phyloP scores from a whole-genome alignment of 148 eudicot genomes.

The Oxyria digyna region DNA sequence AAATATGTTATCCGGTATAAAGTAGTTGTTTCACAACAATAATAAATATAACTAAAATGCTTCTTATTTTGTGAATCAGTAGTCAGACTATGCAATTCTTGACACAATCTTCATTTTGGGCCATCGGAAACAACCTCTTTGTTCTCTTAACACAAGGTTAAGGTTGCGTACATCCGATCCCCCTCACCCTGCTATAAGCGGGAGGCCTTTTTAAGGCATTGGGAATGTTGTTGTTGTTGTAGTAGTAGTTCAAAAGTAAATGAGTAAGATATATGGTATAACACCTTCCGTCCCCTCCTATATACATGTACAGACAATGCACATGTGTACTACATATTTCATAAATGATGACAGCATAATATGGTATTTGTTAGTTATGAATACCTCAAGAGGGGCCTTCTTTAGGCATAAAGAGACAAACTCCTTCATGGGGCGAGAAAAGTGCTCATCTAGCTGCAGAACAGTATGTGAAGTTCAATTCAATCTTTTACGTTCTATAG shows the following conservation, averaged over 20 bases:
- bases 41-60: background rate
- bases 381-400: slow-evolving; percentile 78
- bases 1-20: background rate
- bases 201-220: no score
- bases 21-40: background rate
- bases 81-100: no score
- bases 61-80: no score
- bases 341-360: background rate
- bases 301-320: background rate
- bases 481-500: background rate
- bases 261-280: background rate
- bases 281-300: background rate
- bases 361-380: slow-evolving; percentile 5
- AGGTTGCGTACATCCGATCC: no score
- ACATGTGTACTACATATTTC: background rate
- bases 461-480: slow-evolving; percentile 2
- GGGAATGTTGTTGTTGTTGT: no score
- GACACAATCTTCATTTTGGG: no score
- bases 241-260: background rate
- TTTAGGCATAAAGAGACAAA: slow-evolving; percentile 73
- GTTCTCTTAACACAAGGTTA: no score
- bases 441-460: slow-evolving; percentile 88
- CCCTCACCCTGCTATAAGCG: no score
- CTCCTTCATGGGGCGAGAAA: slow-evolving; percentile 91
- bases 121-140: no score